A percentile compares a stretch with the other conserved stretches of the same genome.
phyloP scores from a whole-genome alignment of 345 rosid species.

The Leavenworthia alabamica region DNA sequence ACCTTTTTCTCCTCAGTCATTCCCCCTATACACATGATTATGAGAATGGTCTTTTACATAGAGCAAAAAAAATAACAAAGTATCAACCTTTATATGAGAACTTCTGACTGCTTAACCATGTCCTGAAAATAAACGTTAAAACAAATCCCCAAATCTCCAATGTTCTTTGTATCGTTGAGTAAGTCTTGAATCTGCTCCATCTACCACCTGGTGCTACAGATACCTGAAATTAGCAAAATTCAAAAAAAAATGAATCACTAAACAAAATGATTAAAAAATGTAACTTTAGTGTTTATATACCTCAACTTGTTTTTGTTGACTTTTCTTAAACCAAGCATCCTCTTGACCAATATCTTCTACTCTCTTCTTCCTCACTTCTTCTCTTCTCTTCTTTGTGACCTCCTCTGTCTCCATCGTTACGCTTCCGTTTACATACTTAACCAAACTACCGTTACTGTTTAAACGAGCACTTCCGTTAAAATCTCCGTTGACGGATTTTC shows the following conservation, averaged over 20 bases:
- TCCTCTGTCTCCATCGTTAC: conserved; percentile 25
- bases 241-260: neutral
- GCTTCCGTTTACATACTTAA: conserved; percentile 45
- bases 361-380: conserved; percentile 74
- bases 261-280: too few relatives aligned
- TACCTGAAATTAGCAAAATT: conserved; percentile 44
- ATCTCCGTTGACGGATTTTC: conserved; percentile 12
- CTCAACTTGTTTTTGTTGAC: conserved; percentile 42
- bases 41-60: neutral
- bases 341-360: conserved; percentile 94
- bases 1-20: conserved; percentile 78
- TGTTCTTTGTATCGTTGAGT: conserved; percentile 87
- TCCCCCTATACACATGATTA: conserved; percentile 53
- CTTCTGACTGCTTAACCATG: conserved; percentile 76
- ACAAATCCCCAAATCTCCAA: conserved; percentile 98
- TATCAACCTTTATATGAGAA: conserved; percentile 73
- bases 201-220: conserved; percentile 96
- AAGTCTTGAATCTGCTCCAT: conserved; percentile 94
- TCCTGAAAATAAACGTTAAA: conserved; percentile 62
- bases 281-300: conserved; percentile 28
- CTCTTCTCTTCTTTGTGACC: conserved; percentile 29
- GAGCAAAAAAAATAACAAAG: neutral
- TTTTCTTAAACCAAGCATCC: conserved; percentile 84
- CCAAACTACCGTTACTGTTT: conserved; percentile 53
- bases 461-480: conserved; percentile 24